These are phyloP conservation scores for Tulasnella sp. DNA, from an alignment of 768 basidiomycete species.

Conservation along the genomic window DNA sequence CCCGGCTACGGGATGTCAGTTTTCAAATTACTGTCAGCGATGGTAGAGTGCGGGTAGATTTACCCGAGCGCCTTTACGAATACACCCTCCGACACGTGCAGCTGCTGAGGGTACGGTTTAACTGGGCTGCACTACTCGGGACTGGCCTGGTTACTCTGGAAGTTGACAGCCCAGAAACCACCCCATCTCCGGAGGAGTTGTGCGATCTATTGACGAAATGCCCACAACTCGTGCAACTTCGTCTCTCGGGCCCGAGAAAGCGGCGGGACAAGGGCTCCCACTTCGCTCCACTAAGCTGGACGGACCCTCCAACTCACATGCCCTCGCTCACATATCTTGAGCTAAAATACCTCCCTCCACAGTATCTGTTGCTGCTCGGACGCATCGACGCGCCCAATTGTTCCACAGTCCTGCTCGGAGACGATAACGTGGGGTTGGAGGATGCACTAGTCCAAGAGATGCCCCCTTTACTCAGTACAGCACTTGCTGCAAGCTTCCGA, in stretches of 20 bases:
- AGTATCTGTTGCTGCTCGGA: neutral
- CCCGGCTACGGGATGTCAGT: neutral
- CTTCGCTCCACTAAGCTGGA: neutral
- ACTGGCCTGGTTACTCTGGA: neutral
- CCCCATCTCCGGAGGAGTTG: neutral
- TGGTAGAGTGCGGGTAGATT: neutral
- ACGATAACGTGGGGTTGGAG: neutral
- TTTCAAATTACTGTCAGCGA: neutral
- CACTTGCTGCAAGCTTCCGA: neutral
- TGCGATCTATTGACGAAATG: neutral
- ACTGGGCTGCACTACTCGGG: neutral
- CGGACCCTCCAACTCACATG: neutral
- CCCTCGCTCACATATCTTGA: neutral
- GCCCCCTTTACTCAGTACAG: neutral
- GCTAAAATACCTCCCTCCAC: neutral
- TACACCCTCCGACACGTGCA: neutral
- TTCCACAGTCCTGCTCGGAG: neutral
- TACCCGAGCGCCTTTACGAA: neutral
- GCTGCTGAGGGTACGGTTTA: neutral
- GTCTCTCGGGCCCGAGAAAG: neutral
- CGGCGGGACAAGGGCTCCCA: neutral
- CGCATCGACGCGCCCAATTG: neutral
- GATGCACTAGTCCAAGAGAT: neutral
- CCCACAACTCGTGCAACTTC: neutral
- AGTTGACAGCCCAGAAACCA: neutral